Evolutionary conservation across 371 early-diverging fungal species (phyloP).

Genomic region (Apophysomyces ossiformis): DNA sequence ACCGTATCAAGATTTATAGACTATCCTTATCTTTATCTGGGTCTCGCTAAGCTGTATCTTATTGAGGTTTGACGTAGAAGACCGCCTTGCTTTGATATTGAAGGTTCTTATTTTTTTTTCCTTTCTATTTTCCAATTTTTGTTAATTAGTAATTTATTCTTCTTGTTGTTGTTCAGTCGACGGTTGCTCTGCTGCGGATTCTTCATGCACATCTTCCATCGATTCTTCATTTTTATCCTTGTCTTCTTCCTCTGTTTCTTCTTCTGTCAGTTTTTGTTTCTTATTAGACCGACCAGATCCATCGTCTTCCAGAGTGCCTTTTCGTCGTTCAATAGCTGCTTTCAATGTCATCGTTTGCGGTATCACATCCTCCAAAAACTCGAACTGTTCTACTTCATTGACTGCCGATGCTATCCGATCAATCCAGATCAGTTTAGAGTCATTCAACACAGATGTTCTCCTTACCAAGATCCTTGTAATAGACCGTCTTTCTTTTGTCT

Average conservation of each 20-base stretch:
- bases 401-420: constrained; percentile 40
- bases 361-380: constrained; percentile 92
- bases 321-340: constrained; percentile 59
- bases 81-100: no score
- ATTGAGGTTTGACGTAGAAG: no score
- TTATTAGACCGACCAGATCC: constrained; percentile 13
- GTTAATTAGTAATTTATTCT: background rate
- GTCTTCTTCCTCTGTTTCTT: background rate
- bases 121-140: background rate
- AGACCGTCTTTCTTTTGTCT: constrained; percentile 77
- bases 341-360: constrained; percentile 63
- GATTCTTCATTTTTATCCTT: constrained; percentile 3
- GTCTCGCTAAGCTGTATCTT: no score
- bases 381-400: constrained; percentile 81
- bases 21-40: no score
- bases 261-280: background rate
- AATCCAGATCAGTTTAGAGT: background rate
- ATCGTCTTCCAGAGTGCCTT: constrained; percentile 45
- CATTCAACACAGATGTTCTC: background rate
- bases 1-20: no score
- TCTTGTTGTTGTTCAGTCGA: background rate
- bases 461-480: constrained; percentile 78
- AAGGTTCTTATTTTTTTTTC: background rate
- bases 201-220: background rate
- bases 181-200: background rate